Base-by-base conservation (phyloP, 129 eudicot species). In the Deinandra increscens region DNA sequence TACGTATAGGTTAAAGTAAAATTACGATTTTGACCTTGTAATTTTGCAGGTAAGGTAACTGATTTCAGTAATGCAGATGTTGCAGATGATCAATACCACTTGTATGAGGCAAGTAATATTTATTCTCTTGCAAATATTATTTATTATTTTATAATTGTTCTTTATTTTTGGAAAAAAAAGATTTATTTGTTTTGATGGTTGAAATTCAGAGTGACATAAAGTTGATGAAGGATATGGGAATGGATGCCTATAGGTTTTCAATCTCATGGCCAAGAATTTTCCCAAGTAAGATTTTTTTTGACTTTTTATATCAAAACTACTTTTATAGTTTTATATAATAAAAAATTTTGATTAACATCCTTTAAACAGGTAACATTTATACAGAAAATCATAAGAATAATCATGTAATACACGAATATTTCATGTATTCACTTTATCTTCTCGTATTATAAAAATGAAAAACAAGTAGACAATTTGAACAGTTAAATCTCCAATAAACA, bases 61-160 rank as follows among this genome's bases (percentile, higher is more conserved):
- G 98, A 93, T 78, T 74, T 78, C 13, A 93, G 97, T 71, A 93
- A 87, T 71, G 98, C 97, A n/a, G 98, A 93, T 81, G 92, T 93
- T 19, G 96, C 98, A n/a, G 83, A 44, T 45, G 81, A 93, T 80
- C 98, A 93, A 68, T 93, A 89, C 51, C 98, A 93, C 34, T 84
- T 70, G 9, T 93, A 77, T 53, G 55, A 67, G 39, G 97, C 83
- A 84, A 68, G 89, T 72, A 39, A 31, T 38, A 38, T 46, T 2
- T 44, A n/a, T 53, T n/a, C 37, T 3, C 9, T 26, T 26, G 31
- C 31, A 26, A 55, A 55, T 13, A 55, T 55, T 55, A 55, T 55
- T 26, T 6, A 10, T 22, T 0, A 4, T 7, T 11, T 23, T 11
- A 12, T 55, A 55, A 55, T 26, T 55, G 3, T 20, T 55, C 3